Conservation (phyloP, 306 rosid species). For the Malus fusca region DNA sequence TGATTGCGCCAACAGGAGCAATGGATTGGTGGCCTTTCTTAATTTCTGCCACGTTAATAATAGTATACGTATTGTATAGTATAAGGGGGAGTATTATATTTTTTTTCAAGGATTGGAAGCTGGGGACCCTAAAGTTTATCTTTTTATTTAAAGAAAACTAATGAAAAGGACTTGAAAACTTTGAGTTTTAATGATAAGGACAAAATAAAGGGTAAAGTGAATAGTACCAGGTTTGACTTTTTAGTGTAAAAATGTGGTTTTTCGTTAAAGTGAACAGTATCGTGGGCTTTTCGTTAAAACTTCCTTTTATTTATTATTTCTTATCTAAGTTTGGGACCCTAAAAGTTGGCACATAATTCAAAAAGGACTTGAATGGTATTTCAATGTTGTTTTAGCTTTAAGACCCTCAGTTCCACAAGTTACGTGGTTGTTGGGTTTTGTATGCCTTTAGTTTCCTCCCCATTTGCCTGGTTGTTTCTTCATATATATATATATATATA, state of each 20-base stretch:
- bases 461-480: not conserved
- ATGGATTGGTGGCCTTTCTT: not conserved
- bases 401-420: not conserved
- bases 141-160: not conserved
- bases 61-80: not conserved
- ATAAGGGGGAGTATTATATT: not conserved
- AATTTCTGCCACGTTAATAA: not conserved
- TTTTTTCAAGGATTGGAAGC: not conserved
- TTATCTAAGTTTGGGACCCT: slow-evolving; percentile 3
- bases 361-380: not conserved
- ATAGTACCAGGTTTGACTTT: no score
- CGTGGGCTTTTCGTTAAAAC: no score
- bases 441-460: not conserved
- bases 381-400: not conserved
- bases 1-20: not conserved
- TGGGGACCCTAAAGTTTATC: not conserved
- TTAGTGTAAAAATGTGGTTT: no score
- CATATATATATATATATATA: no score
- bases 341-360: not conserved
- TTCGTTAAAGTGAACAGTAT: no score
- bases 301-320: not conserved
- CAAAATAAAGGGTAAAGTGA: no score
- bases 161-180: no score
- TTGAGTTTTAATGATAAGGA: no score
- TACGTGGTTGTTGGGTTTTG: not conserved